Evolutionary conservation across 805 yeast genomes (phyloP), one percentile per base, ranked within the genome.

Genomic region (Yamadazyma ubonensis): DNA sequence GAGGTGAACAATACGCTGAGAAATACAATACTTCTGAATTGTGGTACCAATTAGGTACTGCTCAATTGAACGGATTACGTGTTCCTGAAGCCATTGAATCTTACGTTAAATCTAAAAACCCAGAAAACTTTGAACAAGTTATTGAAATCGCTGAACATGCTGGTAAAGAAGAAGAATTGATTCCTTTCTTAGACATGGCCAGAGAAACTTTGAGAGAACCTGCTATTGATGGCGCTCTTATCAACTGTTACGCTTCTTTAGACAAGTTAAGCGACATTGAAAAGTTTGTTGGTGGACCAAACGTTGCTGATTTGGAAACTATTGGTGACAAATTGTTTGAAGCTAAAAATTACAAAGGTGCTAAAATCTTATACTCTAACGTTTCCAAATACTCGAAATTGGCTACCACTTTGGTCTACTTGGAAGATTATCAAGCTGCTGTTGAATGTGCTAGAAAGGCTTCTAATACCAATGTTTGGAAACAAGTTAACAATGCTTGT

Each of bases 371-470:
- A 53, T 93, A 78, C 66, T 71, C 89, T 7, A 83, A 81, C 48
- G 83, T 91, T 43, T 88, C 96, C 29, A 93, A 91, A 69, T 91
- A 95, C 75, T 84, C 96, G 35, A 93, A 90, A 64, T 78, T 93
- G 53, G 98, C 99, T 11, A 85, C 96, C n/a, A 91, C 98, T 21
- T 78, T 90, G 58, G 99, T 93, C 25, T 89, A 82, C 70, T 72
- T 93, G 56, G 81, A 80, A 40, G 97, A 93, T 61, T 90, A 88
- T 64, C 97, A 93, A 69, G 81, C 87, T 41, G 99, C 99, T 37
- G 99, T 93, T 47, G 98, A 93, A 59, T 89, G 97, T 66, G 99
- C 99, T 16, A 85, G 99, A 73, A 93, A 91, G 69, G 98, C 99
- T 2, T 86, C 96, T 25, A 89, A 88, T 64, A 79, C 84, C 45